Percentiles rank a stretch among this genome's conserved stretches.
Conservation (phyloP, 768 basidiomycete genomes). For the Xerocomus spinulosus region DNA sequence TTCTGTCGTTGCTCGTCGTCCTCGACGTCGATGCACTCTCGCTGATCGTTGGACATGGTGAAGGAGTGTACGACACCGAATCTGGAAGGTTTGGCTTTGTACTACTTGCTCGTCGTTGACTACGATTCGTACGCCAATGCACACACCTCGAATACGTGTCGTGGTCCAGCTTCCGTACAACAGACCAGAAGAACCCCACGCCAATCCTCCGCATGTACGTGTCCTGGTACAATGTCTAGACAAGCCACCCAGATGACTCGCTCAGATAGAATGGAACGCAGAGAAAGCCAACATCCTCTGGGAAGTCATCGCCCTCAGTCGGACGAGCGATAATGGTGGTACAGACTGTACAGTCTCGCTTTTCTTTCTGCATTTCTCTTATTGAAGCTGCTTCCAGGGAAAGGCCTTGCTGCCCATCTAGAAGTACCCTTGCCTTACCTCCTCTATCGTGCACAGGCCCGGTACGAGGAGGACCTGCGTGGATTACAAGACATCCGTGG, state of each 20-base stretch:
- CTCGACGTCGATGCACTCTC: slow-evolving; percentile 41
- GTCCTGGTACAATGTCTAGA: not conserved
- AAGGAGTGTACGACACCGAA: not conserved
- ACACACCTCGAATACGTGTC: slow-evolving; percentile 49
- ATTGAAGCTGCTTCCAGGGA: slow-evolving; percentile 49
- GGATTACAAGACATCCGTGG: slow-evolving; percentile 70
- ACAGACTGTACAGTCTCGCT: slow-evolving; percentile 64
- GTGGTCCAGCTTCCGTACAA: slow-evolving; percentile 78
- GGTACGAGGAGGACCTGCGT: slow-evolving; percentile 82
- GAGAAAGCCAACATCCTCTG: slow-evolving; percentile 84
- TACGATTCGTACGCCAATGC: slow-evolving; percentile 16
- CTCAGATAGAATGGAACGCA: slow-evolving; percentile 77
- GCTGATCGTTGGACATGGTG: slow-evolving; percentile 8
- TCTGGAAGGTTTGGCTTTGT: slow-evolving; percentile 6
- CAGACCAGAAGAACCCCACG: slow-evolving; percentile 61
- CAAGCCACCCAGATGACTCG: slow-evolving; percentile 8
- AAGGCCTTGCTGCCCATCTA: slow-evolving; percentile 73
- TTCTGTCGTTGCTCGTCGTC: slow-evolving; percentile 42
- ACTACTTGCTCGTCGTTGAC: too few relatives aligned
- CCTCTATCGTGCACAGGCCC: slow-evolving; percentile 75
- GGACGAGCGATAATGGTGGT: slow-evolving; percentile 64
- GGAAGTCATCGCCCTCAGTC: slow-evolving; percentile 80
- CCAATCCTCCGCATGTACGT: slow-evolving; percentile 68
- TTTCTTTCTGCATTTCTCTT: not conserved
- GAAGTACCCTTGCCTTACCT: slow-evolving; percentile 81